Base-by-base conservation (phyloP, 352 stramenopile genomes). In the Phytophthora sp. region DNA sequence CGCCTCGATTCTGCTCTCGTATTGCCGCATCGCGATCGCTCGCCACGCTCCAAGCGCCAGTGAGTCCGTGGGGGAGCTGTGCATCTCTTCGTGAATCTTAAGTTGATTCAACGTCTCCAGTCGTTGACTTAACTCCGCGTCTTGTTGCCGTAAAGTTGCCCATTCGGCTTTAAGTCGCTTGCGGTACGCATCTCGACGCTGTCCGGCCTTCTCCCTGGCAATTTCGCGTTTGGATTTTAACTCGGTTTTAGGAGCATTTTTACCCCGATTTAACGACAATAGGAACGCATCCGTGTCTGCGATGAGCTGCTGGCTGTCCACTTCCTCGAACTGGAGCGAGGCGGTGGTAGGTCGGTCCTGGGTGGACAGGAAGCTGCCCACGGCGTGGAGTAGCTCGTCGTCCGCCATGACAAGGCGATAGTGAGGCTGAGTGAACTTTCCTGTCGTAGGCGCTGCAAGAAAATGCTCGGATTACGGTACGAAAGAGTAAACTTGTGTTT, bases 101-200 rank as follows among this genome's bases (percentile, higher is more conserved):
- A 44, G 16, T 33, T 58, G 39, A 24, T 69, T 50, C 41, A 74
- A 42, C 18, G 33, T 68, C 8, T 24, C 23, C 27, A 69, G 41
- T 20, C 18, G 7, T 20, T 54, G 12, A 26, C 52, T 72, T 33
- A 80, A 53, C 23, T 65, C 59, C 1, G 1, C 47, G 36, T 71
- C 53, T 26, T 69, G 35, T 21, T 51, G 13, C 0, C 69, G 55
- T 45, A 79, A 56, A 35, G 57, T 68, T 33, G 55, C 54, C 63
- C 70, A 53, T 56, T 80, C 72, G 7, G 12, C 39, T 42, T 79
- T 77, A 9, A 72, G 66, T 1, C 66, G 62, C 16, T 57, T 52
- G n/a, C 72, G 72, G 24, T 77, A 76, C 18, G 61, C 57, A 21
- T 80, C 67, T 49, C 58, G 56, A 23, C 67, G 55, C 7, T 63